Conservation (phyloP, 352 stramenopile genomes). For the Globisporangium abappressorium region DNA sequence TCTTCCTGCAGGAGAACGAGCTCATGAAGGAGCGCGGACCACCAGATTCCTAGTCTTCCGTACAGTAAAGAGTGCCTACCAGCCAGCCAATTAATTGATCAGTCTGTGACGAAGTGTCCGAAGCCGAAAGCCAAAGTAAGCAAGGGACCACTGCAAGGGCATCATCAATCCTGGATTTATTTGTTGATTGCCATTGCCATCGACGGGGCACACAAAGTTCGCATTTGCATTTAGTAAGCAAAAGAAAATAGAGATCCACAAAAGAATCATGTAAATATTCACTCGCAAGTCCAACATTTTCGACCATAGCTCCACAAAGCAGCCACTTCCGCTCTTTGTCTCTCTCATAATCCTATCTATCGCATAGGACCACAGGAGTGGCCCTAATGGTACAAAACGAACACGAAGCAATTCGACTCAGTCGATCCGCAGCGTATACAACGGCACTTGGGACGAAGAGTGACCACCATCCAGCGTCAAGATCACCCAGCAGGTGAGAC, state of each 20-base stretch:
- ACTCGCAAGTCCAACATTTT: neutral
- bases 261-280: neutral
- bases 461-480: neutral
- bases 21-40: neutral
- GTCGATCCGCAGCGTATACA: neutral
- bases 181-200: conserved; percentile 10
- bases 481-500: neutral
- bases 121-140: neutral
- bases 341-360: neutral
- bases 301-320: too few species aligned
- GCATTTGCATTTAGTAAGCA: neutral
- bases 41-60: neutral
- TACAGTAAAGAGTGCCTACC: neutral
- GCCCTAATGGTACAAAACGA: too few species aligned
- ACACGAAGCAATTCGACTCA: neutral
- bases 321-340: neutral
- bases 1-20: neutral
- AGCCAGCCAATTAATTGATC: neutral
- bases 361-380: neutral
- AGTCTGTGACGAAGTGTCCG: neutral
- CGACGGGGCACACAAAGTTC: neutral
- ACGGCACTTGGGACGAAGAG: neutral
- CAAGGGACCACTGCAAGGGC: neutral
- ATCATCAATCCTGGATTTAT: conserved; percentile 9
- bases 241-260: neutral